Base-by-base conservation (phyloP, 1,139 yeast species). In the Kurtzmaniella quercitrusa region DNA sequence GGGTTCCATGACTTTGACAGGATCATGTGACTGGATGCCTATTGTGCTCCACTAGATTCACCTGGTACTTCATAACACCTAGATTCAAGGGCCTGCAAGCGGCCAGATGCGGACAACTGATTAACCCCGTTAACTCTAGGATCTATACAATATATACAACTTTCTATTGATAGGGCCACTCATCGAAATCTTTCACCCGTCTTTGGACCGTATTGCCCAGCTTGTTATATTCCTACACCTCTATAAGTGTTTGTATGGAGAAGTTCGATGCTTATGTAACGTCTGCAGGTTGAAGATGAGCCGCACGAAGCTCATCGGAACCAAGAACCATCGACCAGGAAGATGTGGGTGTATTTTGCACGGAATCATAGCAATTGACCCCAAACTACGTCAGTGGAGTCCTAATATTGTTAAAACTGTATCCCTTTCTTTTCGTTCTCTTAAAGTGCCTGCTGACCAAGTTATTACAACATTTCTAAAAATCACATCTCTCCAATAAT, bases 251-350 rank as follows among this genome's bases (percentile, higher is more conserved):
- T n/a, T 6, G 10, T 27, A 27, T 27, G 31, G 14, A 11, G 14
- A 11, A 7, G 10, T 4, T 10, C 14, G 31, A 11, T 27, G 31
- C 31, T 27, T 27, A 27, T 27, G 31, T 27, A 27, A 27, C 12
- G 31, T n/a, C 31, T 27, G 31, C 31, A 27, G 31, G 31, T n/a
- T 27, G 5, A 11, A 4, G 14, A n/a, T 36, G 44, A 44, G 46
- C 46, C 46, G 46, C 46, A 44, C 27, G 46, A 44, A 40, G 46
- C 41, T 44, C 46, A 44, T 44, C 46, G 44, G 12, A n/a, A 16
- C 18, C 36, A 31, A 3, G 18, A 18, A 15, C 16, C 36, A 14
- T 16, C 36, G 10, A 4, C 3, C 9, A 31, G 18, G 5, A 14
- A 16, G 6, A 31, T 31, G 10, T 5, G 7, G 10, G 18, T n/a